Base-by-base conservation (phyloP, 306 rosid genomes). In the Clitoria ternatea region DNA sequence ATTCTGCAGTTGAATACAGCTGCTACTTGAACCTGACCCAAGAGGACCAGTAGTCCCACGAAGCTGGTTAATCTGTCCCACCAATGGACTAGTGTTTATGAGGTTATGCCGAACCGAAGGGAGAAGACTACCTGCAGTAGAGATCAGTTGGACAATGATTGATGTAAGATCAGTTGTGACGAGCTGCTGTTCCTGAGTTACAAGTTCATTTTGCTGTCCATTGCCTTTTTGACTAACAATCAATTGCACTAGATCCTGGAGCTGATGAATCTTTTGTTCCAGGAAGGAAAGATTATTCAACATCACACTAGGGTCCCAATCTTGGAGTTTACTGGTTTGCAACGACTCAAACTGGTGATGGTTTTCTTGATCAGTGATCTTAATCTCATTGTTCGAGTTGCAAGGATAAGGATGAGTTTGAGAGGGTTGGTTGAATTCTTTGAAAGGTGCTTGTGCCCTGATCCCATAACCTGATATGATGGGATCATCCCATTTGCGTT, bases 41-140 rank as follows among this genome's bases (percentile, higher is more conserved):
- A 82, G 66, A 18, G 92, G 78, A 29, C 73, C 18, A 11, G 76
- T 39, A 18, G 69, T 62, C 66, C 74, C 84, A 6, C 49, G 80
- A 29, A 77, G 74, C 78, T 77, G 87, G 49, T 75, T 73, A 36
- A 81, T 79, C 80, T 87, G 91, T 75, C 74, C 87, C 8, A 52
- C 52, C 4, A 74, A 65, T 43, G 86, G 72, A 36, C 44, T 12
- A 1, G 74, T 14, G 22, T 76, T 72, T 26, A 83, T 33, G 63
- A 79, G 76, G 57, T 78, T 76, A 33, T 69, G 79, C 82, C 80
- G 82, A 37, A 70, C 85, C 1, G 90, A 81, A 27, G 97, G 97
- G 24, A 91, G 91, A 70, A 91, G 92, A 70, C 84, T 80, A 42
- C 97, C 96, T 0, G 97, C 97, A 12, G 97, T 80, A 23, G 97